A percentile compares a stretch with the other conserved stretches of the same genome.
Evolutionary conservation across 1,284 basidiomycete genomes (phyloP).

Genomic region (Austropuccinia psidii): DNA sequence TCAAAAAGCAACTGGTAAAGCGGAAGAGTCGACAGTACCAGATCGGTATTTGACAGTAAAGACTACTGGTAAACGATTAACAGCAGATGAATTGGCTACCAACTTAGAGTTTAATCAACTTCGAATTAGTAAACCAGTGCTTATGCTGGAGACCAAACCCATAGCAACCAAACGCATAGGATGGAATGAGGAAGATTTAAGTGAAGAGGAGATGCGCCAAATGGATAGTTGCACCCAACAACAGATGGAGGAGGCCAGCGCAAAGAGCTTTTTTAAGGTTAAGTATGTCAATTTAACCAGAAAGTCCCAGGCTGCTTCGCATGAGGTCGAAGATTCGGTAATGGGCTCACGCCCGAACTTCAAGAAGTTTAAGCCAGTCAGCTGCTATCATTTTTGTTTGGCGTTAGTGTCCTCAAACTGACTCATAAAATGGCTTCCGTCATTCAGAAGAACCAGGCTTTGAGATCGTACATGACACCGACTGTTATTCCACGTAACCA

Average conservation of each 20-base stretch:
- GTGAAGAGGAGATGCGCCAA: conserved; percentile 28
- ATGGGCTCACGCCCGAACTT: neutral
- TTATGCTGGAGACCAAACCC: neutral
- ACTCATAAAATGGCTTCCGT: no score
- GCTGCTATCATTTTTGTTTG: no score
- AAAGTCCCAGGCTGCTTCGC: neutral
- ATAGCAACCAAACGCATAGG: conserved; percentile 9
- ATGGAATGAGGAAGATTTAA: conserved; percentile 29
- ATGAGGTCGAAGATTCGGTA: neutral
- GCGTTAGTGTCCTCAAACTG: no score
- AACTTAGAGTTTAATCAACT: conserved; percentile 34
- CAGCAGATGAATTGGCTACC: conserved; percentile 5
- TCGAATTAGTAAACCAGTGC: conserved; percentile 16
- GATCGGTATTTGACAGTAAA: conserved; percentile 10
- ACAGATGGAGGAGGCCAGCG: neutral
- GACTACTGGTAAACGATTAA: conserved; percentile 14
- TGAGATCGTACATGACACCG: no score
- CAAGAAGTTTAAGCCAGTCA: conserved; percentile 24
- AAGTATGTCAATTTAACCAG: conserved; percentile 24
- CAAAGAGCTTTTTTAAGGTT: conserved; percentile 25
- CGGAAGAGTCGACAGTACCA: neutral
- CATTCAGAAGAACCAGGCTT: no score
- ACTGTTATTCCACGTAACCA: neutral
- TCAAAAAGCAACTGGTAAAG: neutral
- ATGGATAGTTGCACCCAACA: conserved; percentile 6